Base-by-base conservation (phyloP, 2,329 filamentous ascomycete genomes). In the Aspergillus hortae region DNA sequence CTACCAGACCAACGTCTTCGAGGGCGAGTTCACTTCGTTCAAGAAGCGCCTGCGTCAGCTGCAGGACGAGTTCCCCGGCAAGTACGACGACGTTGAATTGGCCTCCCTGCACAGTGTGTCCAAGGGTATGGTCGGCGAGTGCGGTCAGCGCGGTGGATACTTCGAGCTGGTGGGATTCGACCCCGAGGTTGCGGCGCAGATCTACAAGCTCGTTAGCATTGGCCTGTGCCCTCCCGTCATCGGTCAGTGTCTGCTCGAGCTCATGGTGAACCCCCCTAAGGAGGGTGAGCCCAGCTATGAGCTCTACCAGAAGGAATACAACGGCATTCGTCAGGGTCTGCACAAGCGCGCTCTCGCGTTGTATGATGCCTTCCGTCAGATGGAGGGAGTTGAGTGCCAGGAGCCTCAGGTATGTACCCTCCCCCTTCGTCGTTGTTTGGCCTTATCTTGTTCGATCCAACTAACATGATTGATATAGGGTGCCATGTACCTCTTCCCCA, bases 41-140 rank as follows among this genome's bases (percentile, higher is more conserved):
- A 97, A 97, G 79, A 85, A 88, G 64, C 85, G 87, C 38, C 83
- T 99, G 46, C 84, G 92, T 57, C 68, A 87, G 62, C 77, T 97
- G 65, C 92, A 97, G 73, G 79, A 87, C 71, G 76, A 87, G 67
- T 74, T 80, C 42, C 83, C 87, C 1, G 88, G 85, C 65, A 86
- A 85, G 70, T 97, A 90, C 75, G 89, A 95, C 73, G 72, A 83
- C 61, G 79, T 99, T 54, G 92, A 97, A 77, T 84, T 99, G 52
- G 92, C 87, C 45, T 96, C 90, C 48, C 80, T 99, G 60, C 92
- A 99, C 80, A 92, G 88, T 65, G 82, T 95, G 51, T 96, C 90
- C 69, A 99, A 99, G 83, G 94, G 94, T 65, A 97, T 99, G 92
- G 89, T 96, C 7, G 94, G 94, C 68, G 94, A 99, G 79, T 99